phyloP scores from a whole-genome alignment of 176 grass and related monocot species.

The Oryza punctata region DNA sequence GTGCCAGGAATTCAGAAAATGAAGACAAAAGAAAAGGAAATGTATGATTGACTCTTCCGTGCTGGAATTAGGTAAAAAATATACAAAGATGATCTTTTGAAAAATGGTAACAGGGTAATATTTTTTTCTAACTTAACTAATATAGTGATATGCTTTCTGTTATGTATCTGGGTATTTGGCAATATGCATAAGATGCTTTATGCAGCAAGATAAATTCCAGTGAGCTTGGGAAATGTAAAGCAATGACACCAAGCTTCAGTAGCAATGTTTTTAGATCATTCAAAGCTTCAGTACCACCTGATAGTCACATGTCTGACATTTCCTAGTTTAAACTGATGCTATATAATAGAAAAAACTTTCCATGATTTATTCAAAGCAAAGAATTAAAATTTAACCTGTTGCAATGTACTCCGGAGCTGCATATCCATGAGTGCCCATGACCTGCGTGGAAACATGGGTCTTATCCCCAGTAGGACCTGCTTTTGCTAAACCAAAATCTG shows the following conservation, averaged over 20 bases:
- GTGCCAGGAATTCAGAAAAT: background rate
- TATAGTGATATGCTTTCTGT: background rate
- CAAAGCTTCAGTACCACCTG: background rate
- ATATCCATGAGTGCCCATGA: constrained; percentile 98
- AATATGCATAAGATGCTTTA: constrained; percentile 25
- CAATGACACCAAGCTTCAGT: background rate
- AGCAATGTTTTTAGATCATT: background rate
- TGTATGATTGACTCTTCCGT: background rate
- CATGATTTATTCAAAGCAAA: background rate
- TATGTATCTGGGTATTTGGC: background rate
- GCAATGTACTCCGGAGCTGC: constrained; percentile 97
- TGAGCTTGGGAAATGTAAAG: background rate
- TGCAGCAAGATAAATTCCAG: background rate
- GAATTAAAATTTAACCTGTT: constrained; percentile 62
- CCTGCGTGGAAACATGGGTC: constrained; percentile 98
- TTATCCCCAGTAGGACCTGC: constrained; percentile 93
- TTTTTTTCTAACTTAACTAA: background rate
- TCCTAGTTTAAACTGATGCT: background rate
- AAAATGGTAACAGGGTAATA: background rate
- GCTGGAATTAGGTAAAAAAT: background rate
- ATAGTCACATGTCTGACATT: background rate
- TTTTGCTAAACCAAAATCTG: constrained; percentile 98
- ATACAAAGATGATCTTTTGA: too few species aligned
- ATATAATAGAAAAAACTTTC: background rate
- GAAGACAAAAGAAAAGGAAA: constrained; percentile 1